Conservation (phyloP, 306 rosid genomes). For the Vigna angularis region DNA sequence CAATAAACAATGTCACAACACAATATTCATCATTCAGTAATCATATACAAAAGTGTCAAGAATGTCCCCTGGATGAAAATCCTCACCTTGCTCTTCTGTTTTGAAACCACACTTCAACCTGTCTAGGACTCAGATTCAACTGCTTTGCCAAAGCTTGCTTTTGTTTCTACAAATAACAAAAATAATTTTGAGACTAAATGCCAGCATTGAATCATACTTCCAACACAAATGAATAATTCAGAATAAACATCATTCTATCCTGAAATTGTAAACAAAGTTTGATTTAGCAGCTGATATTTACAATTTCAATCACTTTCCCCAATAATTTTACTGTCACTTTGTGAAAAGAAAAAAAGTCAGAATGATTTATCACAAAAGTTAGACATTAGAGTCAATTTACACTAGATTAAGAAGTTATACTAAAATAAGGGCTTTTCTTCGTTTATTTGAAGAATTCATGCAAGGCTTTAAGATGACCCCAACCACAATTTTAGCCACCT, state of each 20-base stretch:
- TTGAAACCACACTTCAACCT: constrained; percentile 99
- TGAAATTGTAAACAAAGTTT: background rate
- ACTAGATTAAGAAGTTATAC: background rate
- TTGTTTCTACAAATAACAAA: constrained; percentile 65
- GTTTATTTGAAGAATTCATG: background rate
- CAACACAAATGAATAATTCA: background rate
- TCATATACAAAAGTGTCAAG: constrained; percentile 17
- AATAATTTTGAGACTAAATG: background rate
- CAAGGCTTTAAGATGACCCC: background rate
- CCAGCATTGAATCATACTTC: background rate
- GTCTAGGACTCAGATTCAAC: constrained; percentile 84
- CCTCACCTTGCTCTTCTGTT: constrained; percentile 93
- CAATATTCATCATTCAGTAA: background rate
- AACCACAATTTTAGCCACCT: background rate
- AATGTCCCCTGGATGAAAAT: constrained; percentile 33
- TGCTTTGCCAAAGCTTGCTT: constrained; percentile 88
- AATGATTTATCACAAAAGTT: background rate
- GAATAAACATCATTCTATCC: background rate
- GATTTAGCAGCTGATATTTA: background rate
- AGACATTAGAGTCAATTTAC: background rate
- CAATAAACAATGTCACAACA: constrained; percentile 39
- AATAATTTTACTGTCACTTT: background rate
- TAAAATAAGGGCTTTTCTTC: background rate
- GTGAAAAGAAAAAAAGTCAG: background rate
- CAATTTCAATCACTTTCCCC: background rate